Evolutionary conservation across 139 green algal species (phyloP).

Genomic region (Chlamydomonas sphaeroides): DNA sequence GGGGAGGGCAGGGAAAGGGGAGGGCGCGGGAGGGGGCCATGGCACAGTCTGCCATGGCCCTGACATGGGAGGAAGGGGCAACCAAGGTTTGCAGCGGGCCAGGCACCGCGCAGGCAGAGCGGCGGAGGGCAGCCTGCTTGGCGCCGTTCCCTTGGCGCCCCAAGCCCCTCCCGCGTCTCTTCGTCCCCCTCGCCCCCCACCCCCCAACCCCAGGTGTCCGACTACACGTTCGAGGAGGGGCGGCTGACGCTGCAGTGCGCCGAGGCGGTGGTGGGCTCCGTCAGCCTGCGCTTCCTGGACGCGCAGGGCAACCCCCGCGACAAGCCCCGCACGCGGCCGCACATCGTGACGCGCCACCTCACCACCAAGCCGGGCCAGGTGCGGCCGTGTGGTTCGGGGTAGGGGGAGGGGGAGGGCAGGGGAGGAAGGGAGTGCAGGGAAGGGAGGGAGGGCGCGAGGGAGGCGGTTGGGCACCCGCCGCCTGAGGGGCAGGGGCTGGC

Average conservation of each 20-base stretch:
- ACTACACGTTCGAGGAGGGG: slow-evolving; percentile 56
- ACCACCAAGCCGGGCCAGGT: slow-evolving; percentile 71
- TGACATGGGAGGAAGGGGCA: neutral
- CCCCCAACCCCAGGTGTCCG: slow-evolving; percentile 35
- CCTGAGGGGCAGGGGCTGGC: no score
- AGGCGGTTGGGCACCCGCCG: no score
- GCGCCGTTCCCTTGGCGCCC: neutral
- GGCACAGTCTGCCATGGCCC: no score
- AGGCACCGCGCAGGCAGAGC: no score
- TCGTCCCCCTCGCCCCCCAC: neutral
- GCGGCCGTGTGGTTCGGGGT: no score
- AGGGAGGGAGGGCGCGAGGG: no score
- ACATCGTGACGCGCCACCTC: slow-evolving; percentile 87
- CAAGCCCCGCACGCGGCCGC: slow-evolving; percentile 78
- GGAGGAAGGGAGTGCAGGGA: no score
- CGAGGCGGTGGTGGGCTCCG: slow-evolving; percentile 79
- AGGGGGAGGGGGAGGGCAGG: no score
- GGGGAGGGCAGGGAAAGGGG: neutral
- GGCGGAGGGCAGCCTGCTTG: no score
- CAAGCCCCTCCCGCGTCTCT: no score
- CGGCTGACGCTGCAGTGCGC: slow-evolving; percentile 54
- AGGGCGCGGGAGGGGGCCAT: neutral
- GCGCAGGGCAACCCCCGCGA: slow-evolving; percentile 58
- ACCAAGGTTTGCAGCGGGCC: no score
- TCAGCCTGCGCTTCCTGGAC: slow-evolving; percentile 86